Evolutionary conservation across 495 filamentous ascomycete species (phyloP), one percentile per base, ranked within the genome.

Genomic region (Podospora pseudopauciseta): DNA sequence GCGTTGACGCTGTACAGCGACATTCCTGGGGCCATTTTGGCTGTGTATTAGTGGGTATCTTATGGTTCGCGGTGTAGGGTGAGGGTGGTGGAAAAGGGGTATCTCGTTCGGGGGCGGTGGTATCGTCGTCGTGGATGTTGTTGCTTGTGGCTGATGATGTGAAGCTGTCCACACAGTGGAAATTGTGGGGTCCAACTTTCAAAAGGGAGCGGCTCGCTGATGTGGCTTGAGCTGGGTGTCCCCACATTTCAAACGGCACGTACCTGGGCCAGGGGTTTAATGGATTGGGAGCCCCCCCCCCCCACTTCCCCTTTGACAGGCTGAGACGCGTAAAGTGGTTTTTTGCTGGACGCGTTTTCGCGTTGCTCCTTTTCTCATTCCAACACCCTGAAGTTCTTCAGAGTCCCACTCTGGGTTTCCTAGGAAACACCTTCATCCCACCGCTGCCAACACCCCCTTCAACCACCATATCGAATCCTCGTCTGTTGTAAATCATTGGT

Each of bases 1-100:
- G 94, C 94, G 77, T 94, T 94, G 73, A 97, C 89, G 74, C 92
- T 91, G 83, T 95, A 94, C 68, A 98, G 88, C 67, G 93, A 92
- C 78, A 98, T 88, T 75, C 81, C 81, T 56, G 82, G 80, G 32
- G 80, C 76, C 82, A 84, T 84, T 15, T 67, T 75, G 72, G 66
- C 61, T 39, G 58, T 1, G 26, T 65, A 34, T 65, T 9, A 68
- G 3, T 65, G 53, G 39, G 9, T 49, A 49, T 49, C 39, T 49
- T 49, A 49, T 49, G 15, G 19, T 34, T 26, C 23, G 59, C 7
- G 39, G 19, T 49, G 15, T 11, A 4, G 30, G 39, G 23, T 2
- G 23, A 23, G 5, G 7, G 39, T 18, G 39, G 39, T 49, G 39
- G 13, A 18, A 49, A 49, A 11, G 39, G 39, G 39, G 39, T 49